Evolutionary conservation across 2,329 filamentous ascomycete species (phyloP).

Genomic region (Stachybotrys chlorohalonatus): DNA sequence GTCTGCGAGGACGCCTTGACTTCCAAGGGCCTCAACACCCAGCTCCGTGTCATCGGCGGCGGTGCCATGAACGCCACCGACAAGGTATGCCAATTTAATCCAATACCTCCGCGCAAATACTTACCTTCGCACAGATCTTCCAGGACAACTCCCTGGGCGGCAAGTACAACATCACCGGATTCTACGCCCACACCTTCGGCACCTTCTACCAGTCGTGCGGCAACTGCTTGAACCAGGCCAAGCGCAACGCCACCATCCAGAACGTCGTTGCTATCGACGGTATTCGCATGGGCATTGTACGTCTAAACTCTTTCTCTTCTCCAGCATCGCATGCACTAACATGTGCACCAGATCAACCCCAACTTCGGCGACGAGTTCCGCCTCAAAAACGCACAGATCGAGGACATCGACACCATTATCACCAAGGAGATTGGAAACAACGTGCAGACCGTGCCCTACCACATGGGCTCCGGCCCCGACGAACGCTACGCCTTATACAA

Average conservation of each 20-base stretch:
- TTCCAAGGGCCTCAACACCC: conserved; percentile 17
- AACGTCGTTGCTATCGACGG: conserved; percentile 16
- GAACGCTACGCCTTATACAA: conserved; percentile 18
- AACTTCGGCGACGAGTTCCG: conserved; percentile 19
- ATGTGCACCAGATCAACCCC: conserved; percentile 13
- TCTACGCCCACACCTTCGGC: conserved; percentile 17
- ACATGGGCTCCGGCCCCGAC: conserved; percentile 14
- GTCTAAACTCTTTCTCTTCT: neutral
- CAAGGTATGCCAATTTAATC: conserved; percentile 8
- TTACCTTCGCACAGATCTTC: conserved; percentile 11
- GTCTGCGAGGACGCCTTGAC: conserved; percentile 19
- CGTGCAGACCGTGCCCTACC: conserved; percentile 15
- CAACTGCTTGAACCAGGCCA: conserved; percentile 17
- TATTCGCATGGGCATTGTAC: conserved; percentile 14
- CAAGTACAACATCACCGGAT: conserved; percentile 21
- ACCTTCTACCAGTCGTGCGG: conserved; percentile 19
- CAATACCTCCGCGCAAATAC: neutral
- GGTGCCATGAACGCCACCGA: conserved; percentile 17
- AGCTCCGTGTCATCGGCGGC: conserved; percentile 17
- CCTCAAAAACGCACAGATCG: conserved; percentile 15
- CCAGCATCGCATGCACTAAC: neutral
- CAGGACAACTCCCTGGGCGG: conserved; percentile 19
- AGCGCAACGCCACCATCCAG: conserved; percentile 16
- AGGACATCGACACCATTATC: conserved; percentile 12
- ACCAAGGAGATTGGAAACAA: conserved; percentile 21